Evolutionary conservation across 1,139 yeast genomes (phyloP), one percentile per base, ranked within the genome.

Genomic region (Hyphopichia khmerensis): DNA sequence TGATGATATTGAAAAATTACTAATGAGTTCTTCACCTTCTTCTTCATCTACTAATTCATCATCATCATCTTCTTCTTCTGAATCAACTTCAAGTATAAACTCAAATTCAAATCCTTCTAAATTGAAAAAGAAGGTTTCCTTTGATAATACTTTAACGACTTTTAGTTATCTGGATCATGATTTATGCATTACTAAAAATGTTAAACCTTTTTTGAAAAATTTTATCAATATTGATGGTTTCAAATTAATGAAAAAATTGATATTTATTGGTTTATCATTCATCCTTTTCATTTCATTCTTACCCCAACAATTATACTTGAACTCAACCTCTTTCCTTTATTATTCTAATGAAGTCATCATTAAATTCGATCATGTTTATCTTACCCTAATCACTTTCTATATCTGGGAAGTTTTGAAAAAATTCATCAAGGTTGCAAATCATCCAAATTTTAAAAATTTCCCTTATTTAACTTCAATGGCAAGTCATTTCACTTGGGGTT

Each of bases 361-460:
- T 26, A 57, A 52, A 26, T 55, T 55, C 6, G 69, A 64, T 41
- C 67, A 62, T 42, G 27, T 63, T 32, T 48, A 53, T 38, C 46
- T 53, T 36, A 44, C 63, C n/a, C 26, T 58, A 13, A 36, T 53
- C 32, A 34, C 45, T 2, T 30, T 56, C 3, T 62, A 60, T 41
- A 24, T 48, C 14, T 17, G 40, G 10, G 48, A 55, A 31, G 48
- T 45, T 27, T 32, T 46, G 14, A 11, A 18, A 31, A 55, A 48
- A 32, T 47, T 55, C 30, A 43, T 46, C 35, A 40, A 42, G 19
- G 50, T 47, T 4, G 45, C 52, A 18, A 51, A 43, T 39, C 50
- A 49, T 31, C 56, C 55, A 13, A 46, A 43, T 21, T 40, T 47
- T 40, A 40, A 40, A 19, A 44, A 45, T 34, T 50, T 48, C 42